These are phyloP conservation scores for Globisporangium okanoganense DNA, from an alignment of 352 stramenopile species.

Conservation along the genomic window DNA sequence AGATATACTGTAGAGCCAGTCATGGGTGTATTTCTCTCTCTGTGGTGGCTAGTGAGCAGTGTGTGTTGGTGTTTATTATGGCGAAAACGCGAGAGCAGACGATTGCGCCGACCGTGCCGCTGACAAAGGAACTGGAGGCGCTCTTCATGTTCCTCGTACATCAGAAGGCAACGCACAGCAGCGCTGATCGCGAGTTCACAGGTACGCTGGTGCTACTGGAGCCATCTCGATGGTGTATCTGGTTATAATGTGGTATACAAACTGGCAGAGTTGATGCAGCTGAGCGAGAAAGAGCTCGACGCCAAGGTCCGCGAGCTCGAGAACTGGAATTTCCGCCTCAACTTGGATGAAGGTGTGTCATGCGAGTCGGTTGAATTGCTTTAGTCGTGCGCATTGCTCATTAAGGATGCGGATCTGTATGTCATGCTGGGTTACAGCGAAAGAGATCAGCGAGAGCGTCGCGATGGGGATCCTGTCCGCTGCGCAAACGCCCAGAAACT, in stretches of 20 bases:
- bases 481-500: background rate
- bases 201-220: conserved; percentile 21
- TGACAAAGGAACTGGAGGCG: conserved; percentile 49
- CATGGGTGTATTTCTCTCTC: background rate
- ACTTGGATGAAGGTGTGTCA: conserved; percentile 67
- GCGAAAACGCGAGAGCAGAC: conserved; percentile 24
- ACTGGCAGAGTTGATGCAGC: conserved; percentile 33
- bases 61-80: background rate
- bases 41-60: background rate
- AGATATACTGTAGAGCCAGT: too few relatives aligned
- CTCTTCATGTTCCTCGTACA: conserved; percentile 57
- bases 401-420: background rate
- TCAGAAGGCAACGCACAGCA: conserved; percentile 27
- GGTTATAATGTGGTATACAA: background rate
- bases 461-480: conserved; percentile 30
- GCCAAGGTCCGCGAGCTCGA: conserved; percentile 70
- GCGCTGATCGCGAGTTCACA: conserved; percentile 38
- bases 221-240: background rate
- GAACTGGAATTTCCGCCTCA: conserved; percentile 80
- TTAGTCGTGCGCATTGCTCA: background rate
- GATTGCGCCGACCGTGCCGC: conserved; percentile 38
- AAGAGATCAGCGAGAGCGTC: conserved; percentile 39
- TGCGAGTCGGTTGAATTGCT: background rate
- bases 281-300: conserved; percentile 68
- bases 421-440: conserved; percentile 16